Base-by-base conservation (phyloP, 495 filamentous ascomycete species). In the Daldinia decipiens region DNA sequence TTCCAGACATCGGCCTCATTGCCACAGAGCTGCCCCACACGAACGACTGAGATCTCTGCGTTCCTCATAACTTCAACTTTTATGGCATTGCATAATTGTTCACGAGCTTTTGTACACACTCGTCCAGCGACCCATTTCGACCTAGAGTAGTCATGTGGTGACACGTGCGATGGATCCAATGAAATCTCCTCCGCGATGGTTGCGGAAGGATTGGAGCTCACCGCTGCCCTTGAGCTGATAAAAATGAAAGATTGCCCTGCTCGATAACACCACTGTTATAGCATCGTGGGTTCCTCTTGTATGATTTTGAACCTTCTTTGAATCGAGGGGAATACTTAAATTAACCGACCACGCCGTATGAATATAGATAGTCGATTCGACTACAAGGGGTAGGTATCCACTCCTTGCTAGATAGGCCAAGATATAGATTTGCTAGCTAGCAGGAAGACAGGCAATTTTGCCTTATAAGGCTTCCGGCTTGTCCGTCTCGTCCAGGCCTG, bases 321-420 rank as follows among this genome's bases (percentile, higher is more conserved):
- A 87, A 15, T 75, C 73, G 3, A 89, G 80, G 3, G 80, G 76
- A 68, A 87, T 79, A 61, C 83, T 88, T 79, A 91, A 92, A 76
- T 91, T 91, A 21, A 91, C 90, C 5, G 86, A 82, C 90, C 90
- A 92, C 34, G 88, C 88, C 15, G 85, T 80, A 75, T 92, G 90
- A 36, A 88, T 82, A 43, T 88, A 82, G 19, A 82, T 77, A 4
- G 83, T 83, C 4, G 83, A 79, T 4, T 78, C 76, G 5, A 75
- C 57, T 11, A 76, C 71, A 65, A 87, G 21, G 21, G 21, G 21
- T 81, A 13, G 75, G 52, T 26, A 75, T 45, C 13, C 81, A 72
- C 5, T 75, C 73, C 2, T 64, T 17, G 8, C 70, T 29, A 7
- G 76, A 65, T 2, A 89, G 69, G 26, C 83, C 85, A 5, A 89